Conservation (phyloP, 495 filamentous ascomycete genomes). For the Podospora comata region DNA sequence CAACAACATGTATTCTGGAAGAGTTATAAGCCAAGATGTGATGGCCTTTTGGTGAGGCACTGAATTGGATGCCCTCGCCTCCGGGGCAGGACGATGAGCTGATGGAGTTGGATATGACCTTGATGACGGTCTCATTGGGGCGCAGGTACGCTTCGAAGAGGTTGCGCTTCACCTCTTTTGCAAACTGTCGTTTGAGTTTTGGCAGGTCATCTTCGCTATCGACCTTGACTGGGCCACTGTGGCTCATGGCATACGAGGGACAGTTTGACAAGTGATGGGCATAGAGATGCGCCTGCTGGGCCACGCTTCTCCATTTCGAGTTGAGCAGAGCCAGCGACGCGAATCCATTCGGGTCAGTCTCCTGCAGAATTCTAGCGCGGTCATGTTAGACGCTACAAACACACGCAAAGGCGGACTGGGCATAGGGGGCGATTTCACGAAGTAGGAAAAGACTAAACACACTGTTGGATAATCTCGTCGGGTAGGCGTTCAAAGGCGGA, state of each 20-base stretch:
- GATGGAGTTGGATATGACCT: slow-evolving; percentile 76
- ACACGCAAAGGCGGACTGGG: neutral
- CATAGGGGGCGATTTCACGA: neutral
- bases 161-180: slow-evolving; percentile 69
- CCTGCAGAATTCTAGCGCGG: slow-evolving; percentile 64
- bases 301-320: slow-evolving; percentile 69
- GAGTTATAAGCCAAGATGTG: slow-evolving; percentile 77
- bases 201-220: slow-evolving; percentile 53
- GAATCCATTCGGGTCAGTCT: slow-evolving; percentile 72
- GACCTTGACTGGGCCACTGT: slow-evolving; percentile 39
- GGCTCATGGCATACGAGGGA: slow-evolving; percentile 61
- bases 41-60: slow-evolving; percentile 69
- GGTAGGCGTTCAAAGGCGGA: slow-evolving; percentile 46
- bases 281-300: slow-evolving; percentile 69
- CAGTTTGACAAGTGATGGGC: slow-evolving; percentile 71
- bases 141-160: slow-evolving; percentile 75
- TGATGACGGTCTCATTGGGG: slow-evolving; percentile 66
- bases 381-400: slow-evolving; percentile 17
- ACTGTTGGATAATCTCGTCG: slow-evolving; percentile 53
- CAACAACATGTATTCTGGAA: slow-evolving; percentile 79
- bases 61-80: slow-evolving; percentile 82
- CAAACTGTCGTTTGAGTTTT: slow-evolving; percentile 63
- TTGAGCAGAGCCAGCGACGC: slow-evolving; percentile 81
- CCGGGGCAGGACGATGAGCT: slow-evolving; percentile 79
- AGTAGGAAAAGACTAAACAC: slow-evolving; percentile 19